phyloP scores from a whole-genome alignment of 2,329 filamentous ascomycete genomes.

The Paecilomyces sp. region DNA sequence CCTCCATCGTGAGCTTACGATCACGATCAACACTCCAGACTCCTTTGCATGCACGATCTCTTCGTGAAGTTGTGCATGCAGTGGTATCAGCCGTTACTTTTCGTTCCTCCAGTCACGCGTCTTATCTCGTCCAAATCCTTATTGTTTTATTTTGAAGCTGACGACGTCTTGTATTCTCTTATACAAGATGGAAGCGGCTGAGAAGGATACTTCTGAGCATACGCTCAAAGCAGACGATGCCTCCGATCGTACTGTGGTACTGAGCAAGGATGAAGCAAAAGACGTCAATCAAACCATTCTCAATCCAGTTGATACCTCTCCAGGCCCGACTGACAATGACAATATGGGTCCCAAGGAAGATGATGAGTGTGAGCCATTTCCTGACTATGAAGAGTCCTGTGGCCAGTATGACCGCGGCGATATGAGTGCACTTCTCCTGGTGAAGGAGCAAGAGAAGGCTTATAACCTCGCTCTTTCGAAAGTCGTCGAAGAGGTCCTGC shows the following conservation, averaged over 20 bases:
- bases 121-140: not conserved
- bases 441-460: slow-evolving; percentile 9
- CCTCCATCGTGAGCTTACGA: not conserved
- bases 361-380: slow-evolving; percentile 16
- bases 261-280: not conserved
- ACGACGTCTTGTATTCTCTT: not conserved
- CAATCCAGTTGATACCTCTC: not conserved
- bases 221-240: not conserved
- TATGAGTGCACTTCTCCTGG: not conserved
- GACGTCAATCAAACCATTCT: not conserved
- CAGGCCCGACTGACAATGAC: not conserved
- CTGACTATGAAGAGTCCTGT: slow-evolving; percentile 16
- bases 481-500: slow-evolving; percentile 14
- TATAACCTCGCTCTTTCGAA: slow-evolving; percentile 17
- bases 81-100: not conserved
- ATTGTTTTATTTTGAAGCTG: not conserved
- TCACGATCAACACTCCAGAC: not conserved
- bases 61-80: not conserved
- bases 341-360: not conserved
- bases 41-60: not conserved
- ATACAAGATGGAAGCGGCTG: not conserved
- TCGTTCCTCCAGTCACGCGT: not conserved
- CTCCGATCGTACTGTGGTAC: not conserved
- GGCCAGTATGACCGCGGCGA: slow-evolving; percentile 1
- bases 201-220: not conserved